Evolutionary conservation across 768 basidiomycete genomes (phyloP).

Genomic region (Neoboletus subvelutipes): DNA sequence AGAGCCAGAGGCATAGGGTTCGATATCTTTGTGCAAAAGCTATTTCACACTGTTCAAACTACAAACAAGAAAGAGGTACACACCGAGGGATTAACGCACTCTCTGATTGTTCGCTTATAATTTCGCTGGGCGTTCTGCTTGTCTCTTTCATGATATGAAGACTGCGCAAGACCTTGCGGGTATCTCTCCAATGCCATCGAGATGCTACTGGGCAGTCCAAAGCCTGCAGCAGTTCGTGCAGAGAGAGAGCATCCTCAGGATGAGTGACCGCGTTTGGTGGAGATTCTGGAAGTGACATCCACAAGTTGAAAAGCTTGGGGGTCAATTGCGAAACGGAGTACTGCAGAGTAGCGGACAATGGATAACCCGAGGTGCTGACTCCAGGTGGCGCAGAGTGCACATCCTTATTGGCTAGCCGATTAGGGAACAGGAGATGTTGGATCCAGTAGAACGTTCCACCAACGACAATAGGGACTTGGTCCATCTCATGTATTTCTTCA

Average conservation of each 20-base stretch:
- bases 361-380: not conserved
- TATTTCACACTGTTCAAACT: not conserved
- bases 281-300: constrained; percentile 55
- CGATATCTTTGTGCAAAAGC: constrained; percentile 56
- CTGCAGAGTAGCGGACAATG: constrained; percentile 39
- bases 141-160: constrained; percentile 75
- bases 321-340: constrained; percentile 46
- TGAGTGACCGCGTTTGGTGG: constrained; percentile 56
- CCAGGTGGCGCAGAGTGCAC: constrained; percentile 5
- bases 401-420: constrained; percentile 49
- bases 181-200: constrained; percentile 96
- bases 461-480: constrained; percentile 82
- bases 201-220: constrained; percentile 74
- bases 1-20: constrained; percentile 90
- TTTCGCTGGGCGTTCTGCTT: constrained; percentile 62
- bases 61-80: not conserved
- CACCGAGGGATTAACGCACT: constrained; percentile 51
- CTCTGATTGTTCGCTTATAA: constrained; percentile 61
- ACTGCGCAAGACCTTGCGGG: constrained; percentile 83
- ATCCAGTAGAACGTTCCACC: constrained; percentile 98
- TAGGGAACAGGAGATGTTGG: constrained; percentile 91
- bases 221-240: constrained; percentile 62
- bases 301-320: constrained; percentile 47
- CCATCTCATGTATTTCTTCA: constrained; percentile 60
- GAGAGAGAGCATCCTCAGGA: constrained; percentile 55